Evolutionary conservation across 768 basidiomycete genomes (phyloP), one percentile per base, ranked within the genome.

Genomic region (Suillus subalutaceus): DNA sequence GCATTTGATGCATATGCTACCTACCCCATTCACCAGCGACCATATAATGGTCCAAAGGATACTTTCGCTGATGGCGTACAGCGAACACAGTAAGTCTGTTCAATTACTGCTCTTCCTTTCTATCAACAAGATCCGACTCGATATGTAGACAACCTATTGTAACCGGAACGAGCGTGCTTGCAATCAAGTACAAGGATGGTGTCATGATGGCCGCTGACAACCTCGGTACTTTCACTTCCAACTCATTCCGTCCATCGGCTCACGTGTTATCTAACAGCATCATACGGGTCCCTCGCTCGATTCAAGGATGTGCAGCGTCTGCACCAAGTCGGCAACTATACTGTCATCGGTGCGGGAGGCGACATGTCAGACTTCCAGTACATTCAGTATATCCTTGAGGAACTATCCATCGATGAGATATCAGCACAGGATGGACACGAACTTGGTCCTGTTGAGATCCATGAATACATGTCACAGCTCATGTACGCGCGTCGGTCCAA

Each of bases 131-230:
- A 26, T 15, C 26, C 60, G 16, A 7, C 52, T 30, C 62, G n/a
- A 8, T 18, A 40, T 65, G 35, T 65, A 95, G 93, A 73, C 92
- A 96, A 72, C 97, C 97, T 12, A 90, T 99, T 67, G 94, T 98
- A 10, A 99, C 97, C 0, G 97, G 97, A 65, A 96, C 97, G n/a
- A 93, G 91, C 65, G 95, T 99, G 6, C 85, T 99, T 41, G 97
- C 92, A 3, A 83, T 99, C 79, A 93, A 93, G 79, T 99, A 86
- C 85, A 95, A 96, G 78, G 95, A 94, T 72, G 97, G 97, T 10
- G 88, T 99, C 69, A 97, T 99, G 93, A 89, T 99, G 84, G 96
- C 97, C 38, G 96, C 97, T 44, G 97, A 99, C 83, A 98, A 91
- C 73, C 90, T 99, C 61, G 96, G 96, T 96, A 68, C 64, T 86